A percentile compares a stretch with the other conserved stretches of the same genome.
Evolutionary conservation across 257 asterid species (phyloP).

Genomic region (Nicotiana tomentosiformis): DNA sequence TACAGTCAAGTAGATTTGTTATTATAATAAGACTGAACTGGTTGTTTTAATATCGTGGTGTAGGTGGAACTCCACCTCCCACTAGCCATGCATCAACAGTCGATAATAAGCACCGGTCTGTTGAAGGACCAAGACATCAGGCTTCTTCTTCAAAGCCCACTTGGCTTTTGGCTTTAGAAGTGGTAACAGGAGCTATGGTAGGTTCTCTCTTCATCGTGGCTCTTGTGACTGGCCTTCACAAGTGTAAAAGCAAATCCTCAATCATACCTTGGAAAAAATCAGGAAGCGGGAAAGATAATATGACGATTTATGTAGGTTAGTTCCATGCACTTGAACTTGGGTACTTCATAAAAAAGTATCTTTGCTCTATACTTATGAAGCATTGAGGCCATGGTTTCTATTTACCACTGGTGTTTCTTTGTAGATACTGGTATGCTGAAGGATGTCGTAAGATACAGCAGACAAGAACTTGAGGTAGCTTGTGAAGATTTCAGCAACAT

Average conservation of each 20-base stretch:
- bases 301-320: slow-evolving; percentile 63
- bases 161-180: slow-evolving; percentile 78
- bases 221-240: slow-evolving; percentile 49
- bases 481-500: slow-evolving; percentile 99
- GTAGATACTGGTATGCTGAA: slow-evolving; percentile 73
- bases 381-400: not conserved
- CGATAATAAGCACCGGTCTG: slow-evolving; percentile 31
- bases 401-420: not conserved
- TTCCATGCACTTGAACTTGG: slow-evolving; percentile 8
- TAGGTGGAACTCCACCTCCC: slow-evolving; percentile 36
- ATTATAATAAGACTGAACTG: not conserved
- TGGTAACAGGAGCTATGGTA: slow-evolving; percentile 67
- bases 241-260: slow-evolving; percentile 60
- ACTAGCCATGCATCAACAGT: slow-evolving; percentile 36
- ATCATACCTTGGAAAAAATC: slow-evolving; percentile 81
- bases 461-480: slow-evolving; percentile 90
- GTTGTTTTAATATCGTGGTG: slow-evolving; percentile 10
- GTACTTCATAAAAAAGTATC: too few relatives aligned
- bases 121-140: too few relatives aligned
- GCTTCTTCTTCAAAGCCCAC: slow-evolving; percentile 42
- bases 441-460: slow-evolving; percentile 53
- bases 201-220: slow-evolving; percentile 57
- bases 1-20: not conserved
- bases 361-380: not conserved
- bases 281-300: slow-evolving; percentile 56